Evolutionary conservation across 495 filamentous ascomycete genomes (phyloP), one percentile per base, ranked within the genome.

Genomic region (Hyaloscypha hepaticicola): DNA sequence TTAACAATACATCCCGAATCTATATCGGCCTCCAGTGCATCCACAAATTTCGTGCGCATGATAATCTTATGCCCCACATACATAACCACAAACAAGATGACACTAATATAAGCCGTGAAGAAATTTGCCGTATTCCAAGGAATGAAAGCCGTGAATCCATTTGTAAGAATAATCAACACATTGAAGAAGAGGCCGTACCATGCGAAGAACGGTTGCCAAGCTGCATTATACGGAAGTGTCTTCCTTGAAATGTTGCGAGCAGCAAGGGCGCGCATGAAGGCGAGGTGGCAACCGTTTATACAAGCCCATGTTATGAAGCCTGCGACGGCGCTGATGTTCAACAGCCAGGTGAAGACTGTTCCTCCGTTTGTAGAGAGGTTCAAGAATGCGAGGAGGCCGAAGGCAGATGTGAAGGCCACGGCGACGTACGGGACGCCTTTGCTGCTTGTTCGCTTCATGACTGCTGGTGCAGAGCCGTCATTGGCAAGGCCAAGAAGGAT

Each of bases 401-500:
- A 74, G 0, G 78, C 79, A 0, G 80, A 78, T 0, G 87, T 81
- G 9, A 79, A 77, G 1, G 73, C 69, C 0, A 91, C 87, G 3
- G 85, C 85, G 41, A 79, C 77, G 58, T 81, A 85, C 0, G 88
- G 88, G 8, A 90, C 87, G 19, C 88, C 88, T 29, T 75, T 73
- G 34, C 73, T 77, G 49, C 80, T 84, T 31, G 84, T 88, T 22
- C 64, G 74, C 28, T 79, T 73, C 65, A 92, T 81, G 62, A 87
- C 66, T 0, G 70, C 71, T 0, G 90, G 90, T 0, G 90, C 90
- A 34, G 87, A 85, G 7, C 87, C 82, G 59, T 86, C 80, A 31
- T 82, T 57, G 1, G 89, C 87, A 66, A 91, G 82, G 22, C 86
- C 86, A 70, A 90, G 89, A 7, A 94, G 80, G 60, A 88, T 88